Base-by-base conservation (phyloP, 768 basidiomycete species). In the Amanita polypyramis region DNA sequence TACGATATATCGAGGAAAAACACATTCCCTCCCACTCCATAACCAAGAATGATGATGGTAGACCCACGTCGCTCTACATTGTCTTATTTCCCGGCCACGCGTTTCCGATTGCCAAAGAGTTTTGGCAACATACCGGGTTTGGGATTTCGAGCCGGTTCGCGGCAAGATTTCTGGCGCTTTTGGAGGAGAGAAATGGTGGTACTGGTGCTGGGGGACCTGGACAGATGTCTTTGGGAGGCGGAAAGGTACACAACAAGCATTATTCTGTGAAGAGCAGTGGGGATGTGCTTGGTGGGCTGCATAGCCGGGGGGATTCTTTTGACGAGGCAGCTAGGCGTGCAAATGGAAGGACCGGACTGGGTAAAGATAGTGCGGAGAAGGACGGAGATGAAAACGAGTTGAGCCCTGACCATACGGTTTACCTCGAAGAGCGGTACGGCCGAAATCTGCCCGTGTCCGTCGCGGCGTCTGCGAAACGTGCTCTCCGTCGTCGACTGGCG, bases 61-160 rank as follows among this genome's bases (percentile, higher is more conserved):
- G 48, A 57, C 41, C 51, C 40, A 65, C 76, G 33, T 80, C 87
- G 49, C 72, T 99, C 1, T 83, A 95, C 61, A 86, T 94, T 54
- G 82, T 82, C 1, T 65, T 99, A 12, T 89, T 93, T 60, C 79
- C 82, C 5, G 62, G 67, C 2, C 72, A 77, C 3, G 62, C 75
- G 3, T 82, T 74, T 55, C 57, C 73, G 7, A 61, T 83, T 5
- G 91, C 89, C 6, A 95, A 88, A 60, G 75, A 91, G 62, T 97
- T 94, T 64, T 98, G 95, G 95, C 94, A 97, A 55, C 95, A 97
- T 61, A 80, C 85, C 0, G 95, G 95, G 0, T 68, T 85, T 50
- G 93, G 94, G 1, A 82, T 99, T 34, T 91, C 87, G 2, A 92
- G 88, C 51, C 81, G 95, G 5, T 66, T 85, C 15, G 92, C 92